Evolutionary conservation across 768 basidiomycete genomes (phyloP).

Genomic region (Hericium rajendrae): DNA sequence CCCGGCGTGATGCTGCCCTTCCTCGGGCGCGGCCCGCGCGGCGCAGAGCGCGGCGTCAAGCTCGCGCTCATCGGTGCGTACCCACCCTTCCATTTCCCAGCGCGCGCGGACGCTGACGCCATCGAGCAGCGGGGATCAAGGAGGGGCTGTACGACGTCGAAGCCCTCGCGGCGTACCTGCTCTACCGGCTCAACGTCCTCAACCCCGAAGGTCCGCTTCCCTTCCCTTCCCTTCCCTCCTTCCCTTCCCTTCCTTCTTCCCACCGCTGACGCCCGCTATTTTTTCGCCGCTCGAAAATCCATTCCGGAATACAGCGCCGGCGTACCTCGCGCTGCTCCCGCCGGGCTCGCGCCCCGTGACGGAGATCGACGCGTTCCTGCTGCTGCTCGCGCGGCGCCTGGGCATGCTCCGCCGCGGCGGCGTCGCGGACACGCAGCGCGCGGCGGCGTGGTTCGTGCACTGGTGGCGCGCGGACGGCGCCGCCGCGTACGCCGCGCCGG

Average conservation of each 20-base stretch:
- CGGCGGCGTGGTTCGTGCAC: constrained; percentile 71
- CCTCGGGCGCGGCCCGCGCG: constrained; percentile 75
- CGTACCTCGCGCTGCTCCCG: constrained; percentile 57
- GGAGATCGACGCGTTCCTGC: constrained; percentile 59
- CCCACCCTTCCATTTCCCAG: not conserved
- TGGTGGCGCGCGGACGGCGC: constrained; percentile 83
- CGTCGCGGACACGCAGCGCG: constrained; percentile 55
- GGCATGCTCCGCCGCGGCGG: constrained; percentile 80
- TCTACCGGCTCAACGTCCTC: constrained; percentile 76
- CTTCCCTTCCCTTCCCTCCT: constrained; percentile 19
- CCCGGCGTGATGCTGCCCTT: constrained; percentile 97
- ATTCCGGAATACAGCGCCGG: constrained; percentile 41
- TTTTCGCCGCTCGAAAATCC: not conserved
- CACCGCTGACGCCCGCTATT: not conserved
- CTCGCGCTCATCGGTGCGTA: constrained; percentile 84
- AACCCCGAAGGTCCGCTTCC: constrained; percentile 50
- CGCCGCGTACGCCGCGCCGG: constrained; percentile 35
- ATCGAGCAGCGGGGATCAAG: constrained; percentile 92
- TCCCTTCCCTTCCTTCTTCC: not conserved
- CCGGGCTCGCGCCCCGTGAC: constrained; percentile 44
- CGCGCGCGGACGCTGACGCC: not conserved
- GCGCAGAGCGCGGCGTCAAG: constrained; percentile 87
- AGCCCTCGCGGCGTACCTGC: constrained; percentile 73
- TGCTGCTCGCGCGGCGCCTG: constrained; percentile 59
- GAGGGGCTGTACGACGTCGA: constrained; percentile 85